Evolutionary conservation across 23 red algal species (phyloP), one percentile per base, ranked within the genome.

Genomic region (Chondrus crispus): DNA sequence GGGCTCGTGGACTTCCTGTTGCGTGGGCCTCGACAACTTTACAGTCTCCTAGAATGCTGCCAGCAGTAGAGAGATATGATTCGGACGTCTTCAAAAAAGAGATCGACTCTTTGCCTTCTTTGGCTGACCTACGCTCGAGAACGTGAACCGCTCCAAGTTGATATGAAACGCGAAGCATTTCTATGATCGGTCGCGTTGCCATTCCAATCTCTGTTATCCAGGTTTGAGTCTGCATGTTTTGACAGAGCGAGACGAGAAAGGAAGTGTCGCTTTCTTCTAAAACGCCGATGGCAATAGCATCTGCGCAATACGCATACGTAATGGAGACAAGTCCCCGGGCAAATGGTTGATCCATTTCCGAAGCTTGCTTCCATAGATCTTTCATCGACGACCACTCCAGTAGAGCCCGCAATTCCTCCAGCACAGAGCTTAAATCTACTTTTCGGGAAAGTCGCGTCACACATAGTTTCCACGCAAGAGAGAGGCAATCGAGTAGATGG

Each of bases 91-190:
- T n/a, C n/a, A n/a, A n/a, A n/a, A n/a, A n/a, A n/a, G n/a, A n/a
- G n/a, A n/a, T n/a, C n/a, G n/a, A n/a, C n/a, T n/a, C n/a, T n/a
- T n/a, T n/a, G n/a, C n/a, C n/a, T n/a, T n/a, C n/a, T n/a, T n/a
- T n/a, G n/a, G n/a, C n/a, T n/a, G n/a, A n/a, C n/a, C n/a, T n/a
- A n/a, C n/a, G n/a, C n/a, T n/a, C n/a, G n/a, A n/a, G n/a, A n/a
- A n/a, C n/a, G n/a, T n/a, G n/a, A n/a, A n/a, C n/a, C n/a, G n/a
- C n/a, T n/a, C n/a, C n/a, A n/a, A n/a, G n/a, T n/a, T n/a, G n/a
- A n/a, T n/a, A n/a, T n/a, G n/a, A n/a, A n/a, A n/a, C n/a, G 3
- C 74, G 74, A 80, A 80, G 74, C 2, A 80, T 80, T 9, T 80
- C 35, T 11, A 80, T 45, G 6, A 80, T 24, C 18, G 74, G 18